A percentile compares a stretch with the other conserved stretches of the same genome.
phyloP scores from a whole-genome alignment of 2,329 filamentous ascomycete species.

The Atkinsonella texensis region DNA sequence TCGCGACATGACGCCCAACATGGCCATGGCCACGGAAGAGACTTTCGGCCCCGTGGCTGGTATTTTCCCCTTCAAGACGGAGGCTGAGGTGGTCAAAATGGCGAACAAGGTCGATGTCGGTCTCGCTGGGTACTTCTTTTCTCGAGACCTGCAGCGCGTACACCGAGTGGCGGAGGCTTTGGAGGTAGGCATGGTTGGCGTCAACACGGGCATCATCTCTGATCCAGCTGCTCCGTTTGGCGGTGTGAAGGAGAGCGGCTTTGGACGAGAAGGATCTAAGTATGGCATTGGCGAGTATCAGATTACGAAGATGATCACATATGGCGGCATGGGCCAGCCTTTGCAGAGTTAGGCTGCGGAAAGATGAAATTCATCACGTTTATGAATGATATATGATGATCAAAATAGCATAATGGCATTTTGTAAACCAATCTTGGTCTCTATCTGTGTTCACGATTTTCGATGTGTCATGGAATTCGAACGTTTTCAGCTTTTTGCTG shows the following conservation, averaged over 20 bases:
- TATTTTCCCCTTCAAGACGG: slow-evolving; percentile 76
- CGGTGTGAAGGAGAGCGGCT: slow-evolving; percentile 72
- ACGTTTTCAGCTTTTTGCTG: too few species aligned
- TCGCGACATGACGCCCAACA: slow-evolving; percentile 71
- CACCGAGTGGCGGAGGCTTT: slow-evolving; percentile 54
- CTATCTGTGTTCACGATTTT: too few species aligned
- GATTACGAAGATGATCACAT: slow-evolving; percentile 53
- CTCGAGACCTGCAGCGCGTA: slow-evolving; percentile 45
- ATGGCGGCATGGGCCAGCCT: slow-evolving; percentile 43
- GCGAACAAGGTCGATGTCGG: slow-evolving; percentile 80
- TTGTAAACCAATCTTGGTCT: background rate
- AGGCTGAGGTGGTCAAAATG: slow-evolving; percentile 74
- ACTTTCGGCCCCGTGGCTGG: slow-evolving; percentile 93
- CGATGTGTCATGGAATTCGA: too few species aligned
- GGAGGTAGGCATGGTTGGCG: slow-evolving; percentile 79
- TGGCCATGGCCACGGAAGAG: slow-evolving; percentile 78
- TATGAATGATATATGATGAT: background rate
- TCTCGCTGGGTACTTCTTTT: slow-evolving; percentile 91
- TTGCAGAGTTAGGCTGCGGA: slow-evolving; percentile 28
- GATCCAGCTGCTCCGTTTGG: slow-evolving; percentile 55
- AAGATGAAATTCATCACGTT: background rate
- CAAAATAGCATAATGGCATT: background rate
- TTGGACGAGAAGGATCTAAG: slow-evolving; percentile 65
- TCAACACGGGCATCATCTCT: slow-evolving; percentile 62
- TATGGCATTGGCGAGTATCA: slow-evolving; percentile 70